Evolutionary conservation across 2,329 filamentous ascomycete genomes (phyloP).

Genomic region (Beauveria sp.): DNA sequence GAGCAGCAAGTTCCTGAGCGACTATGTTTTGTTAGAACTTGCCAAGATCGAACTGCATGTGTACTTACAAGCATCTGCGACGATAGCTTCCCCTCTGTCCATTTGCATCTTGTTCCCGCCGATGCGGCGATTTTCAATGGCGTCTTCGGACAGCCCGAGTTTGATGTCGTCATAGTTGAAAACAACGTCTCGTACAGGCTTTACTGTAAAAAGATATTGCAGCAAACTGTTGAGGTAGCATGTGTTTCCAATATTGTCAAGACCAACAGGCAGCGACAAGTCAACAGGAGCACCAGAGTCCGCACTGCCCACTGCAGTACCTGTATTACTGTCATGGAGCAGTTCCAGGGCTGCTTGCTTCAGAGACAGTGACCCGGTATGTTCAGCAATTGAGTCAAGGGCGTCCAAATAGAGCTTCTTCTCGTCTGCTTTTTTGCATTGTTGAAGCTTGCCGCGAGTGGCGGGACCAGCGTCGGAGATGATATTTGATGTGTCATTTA

Average conservation of each 20-base stretch:
- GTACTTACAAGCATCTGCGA: slow-evolving; percentile 66
- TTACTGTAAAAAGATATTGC: slow-evolving; percentile 89
- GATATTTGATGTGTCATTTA: slow-evolving; percentile 17
- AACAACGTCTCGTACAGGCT: slow-evolving; percentile 71
- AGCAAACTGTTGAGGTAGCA: slow-evolving; percentile 96
- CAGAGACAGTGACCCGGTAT: slow-evolving; percentile 21
- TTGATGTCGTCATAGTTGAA: slow-evolving; percentile 65
- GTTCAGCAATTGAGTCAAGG: slow-evolving; percentile 27
- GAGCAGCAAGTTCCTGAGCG: slow-evolving; percentile 59
- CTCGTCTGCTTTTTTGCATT: slow-evolving; percentile 23
- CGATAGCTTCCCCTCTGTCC: slow-evolving; percentile 51
- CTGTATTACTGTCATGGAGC: slow-evolving; percentile 15
- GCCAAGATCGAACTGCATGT: slow-evolving; percentile 35
- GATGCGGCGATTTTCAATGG: slow-evolving; percentile 60
- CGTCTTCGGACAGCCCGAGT: slow-evolving; percentile 57
- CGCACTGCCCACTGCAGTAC: slow-evolving; percentile 9
- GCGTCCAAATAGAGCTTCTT: slow-evolving; percentile 26
- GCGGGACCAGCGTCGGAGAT: slow-evolving; percentile 11
- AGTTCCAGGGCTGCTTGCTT: slow-evolving; percentile 21
- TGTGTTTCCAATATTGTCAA: slow-evolving; percentile 93
- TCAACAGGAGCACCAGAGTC: slow-evolving; percentile 19
- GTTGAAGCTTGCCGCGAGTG: slow-evolving; percentile 12
- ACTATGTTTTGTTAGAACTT: slow-evolving; percentile 42
- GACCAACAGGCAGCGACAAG: slow-evolving; percentile 66
- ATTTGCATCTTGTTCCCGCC: slow-evolving; percentile 54